Percentiles rank a stretch among this genome's conserved stretches.
Evolutionary conservation across 192 early-diverging fungal species (phyloP).

Genomic region (Umbelopsis vinacea): DNA sequence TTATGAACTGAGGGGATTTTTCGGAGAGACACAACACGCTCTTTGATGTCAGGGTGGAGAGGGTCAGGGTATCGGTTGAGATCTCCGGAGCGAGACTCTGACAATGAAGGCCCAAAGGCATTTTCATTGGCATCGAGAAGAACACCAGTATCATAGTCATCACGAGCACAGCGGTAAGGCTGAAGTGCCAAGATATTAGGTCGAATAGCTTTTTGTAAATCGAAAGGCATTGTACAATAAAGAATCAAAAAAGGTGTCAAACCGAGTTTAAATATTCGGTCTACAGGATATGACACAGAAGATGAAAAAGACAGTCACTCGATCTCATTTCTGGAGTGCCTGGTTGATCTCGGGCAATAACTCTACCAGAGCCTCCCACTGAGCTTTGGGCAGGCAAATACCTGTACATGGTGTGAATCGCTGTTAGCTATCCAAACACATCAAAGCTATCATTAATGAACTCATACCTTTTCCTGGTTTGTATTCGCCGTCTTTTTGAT

Average conservation of each 20-base stretch:
- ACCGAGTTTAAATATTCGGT: not conserved
- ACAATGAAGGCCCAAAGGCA: conserved; percentile 73
- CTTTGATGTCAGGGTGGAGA: conserved; percentile 83
- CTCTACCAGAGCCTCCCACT: conserved; percentile 27
- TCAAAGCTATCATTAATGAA: not conserved
- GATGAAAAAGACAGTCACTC: not conserved
- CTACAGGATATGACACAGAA: not conserved
- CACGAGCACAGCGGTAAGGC: conserved; percentile 98
- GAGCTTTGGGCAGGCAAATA: conserved; percentile 27
- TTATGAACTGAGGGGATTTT: conserved; percentile 66
- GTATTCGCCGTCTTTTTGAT: conserved; percentile 22
- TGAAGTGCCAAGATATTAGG: conserved; percentile 81
- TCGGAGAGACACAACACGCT: conserved; percentile 72
- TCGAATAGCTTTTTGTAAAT: conserved; percentile 67
- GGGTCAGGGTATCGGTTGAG: conserved; percentile 98
- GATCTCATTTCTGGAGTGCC: conserved; percentile 18
- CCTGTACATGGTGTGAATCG: not conserved
- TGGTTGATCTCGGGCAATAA: conserved; percentile 29
- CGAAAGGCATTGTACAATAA: conserved; percentile 49
- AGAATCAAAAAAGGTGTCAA: conserved; percentile 1
- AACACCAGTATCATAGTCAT: conserved; percentile 93
- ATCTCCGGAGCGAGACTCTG: conserved; percentile 43
- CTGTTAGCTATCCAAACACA: not conserved
- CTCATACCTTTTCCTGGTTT: conserved; percentile 28
- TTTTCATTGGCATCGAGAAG: conserved; percentile 99